Evolutionary conservation across 148 eudicot species (phyloP).

Genomic region (Camellia japonica): DNA sequence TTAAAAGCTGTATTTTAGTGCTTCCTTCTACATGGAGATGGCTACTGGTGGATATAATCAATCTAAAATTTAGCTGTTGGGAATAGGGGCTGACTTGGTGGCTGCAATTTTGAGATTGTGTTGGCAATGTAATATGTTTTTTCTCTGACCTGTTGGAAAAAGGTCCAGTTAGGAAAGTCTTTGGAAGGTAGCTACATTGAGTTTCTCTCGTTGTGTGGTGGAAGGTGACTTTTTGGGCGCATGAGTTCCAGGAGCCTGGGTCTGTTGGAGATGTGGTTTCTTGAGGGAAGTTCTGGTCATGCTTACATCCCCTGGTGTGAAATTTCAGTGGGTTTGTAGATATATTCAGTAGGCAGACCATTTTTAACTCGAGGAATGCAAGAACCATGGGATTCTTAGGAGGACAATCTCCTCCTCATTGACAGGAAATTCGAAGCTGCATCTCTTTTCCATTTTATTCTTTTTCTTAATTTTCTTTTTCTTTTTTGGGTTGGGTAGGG

Average conservation of each 20-base stretch:
- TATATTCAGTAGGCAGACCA: neutral
- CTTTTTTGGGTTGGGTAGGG: neutral
- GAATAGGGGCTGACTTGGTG: neutral
- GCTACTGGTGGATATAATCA: neutral
- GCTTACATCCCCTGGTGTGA: neutral
- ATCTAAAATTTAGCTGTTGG: neutral
- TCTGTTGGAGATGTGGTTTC: neutral
- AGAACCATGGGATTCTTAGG: neutral
- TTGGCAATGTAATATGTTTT: neutral
- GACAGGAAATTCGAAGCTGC: slow-evolving; percentile 1
- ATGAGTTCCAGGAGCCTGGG: neutral
- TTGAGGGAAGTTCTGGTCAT: neutral
- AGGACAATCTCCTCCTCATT: neutral
- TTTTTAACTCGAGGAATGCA: neutral
- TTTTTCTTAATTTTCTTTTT: neutral
- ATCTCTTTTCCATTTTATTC: neutral
- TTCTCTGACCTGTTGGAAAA: neutral
- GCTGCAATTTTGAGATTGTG: neutral
- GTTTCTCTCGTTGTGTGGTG: slow-evolving; percentile 3
- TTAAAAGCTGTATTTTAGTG: slow-evolving; percentile 4
- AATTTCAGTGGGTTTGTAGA: no score
- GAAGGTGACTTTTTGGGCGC: slow-evolving; percentile 6
- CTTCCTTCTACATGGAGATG: slow-evolving; percentile 1
- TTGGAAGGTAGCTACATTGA: neutral
- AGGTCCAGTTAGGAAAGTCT: neutral